Conservation (phyloP, 202 grass and related monocot species). For the Musa balbisiana region DNA sequence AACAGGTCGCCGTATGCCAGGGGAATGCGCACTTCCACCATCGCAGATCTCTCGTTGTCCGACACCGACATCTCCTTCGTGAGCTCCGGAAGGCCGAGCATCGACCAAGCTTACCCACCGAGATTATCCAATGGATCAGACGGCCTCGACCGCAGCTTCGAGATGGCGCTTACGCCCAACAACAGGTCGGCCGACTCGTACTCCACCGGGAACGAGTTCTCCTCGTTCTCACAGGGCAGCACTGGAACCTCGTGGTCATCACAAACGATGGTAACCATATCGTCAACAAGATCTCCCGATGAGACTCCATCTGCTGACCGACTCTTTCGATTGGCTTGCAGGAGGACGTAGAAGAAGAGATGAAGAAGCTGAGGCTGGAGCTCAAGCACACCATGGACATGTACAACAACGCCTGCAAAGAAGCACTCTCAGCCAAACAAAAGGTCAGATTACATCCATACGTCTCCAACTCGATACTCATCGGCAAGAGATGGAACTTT, state of each 20-base stretch:
- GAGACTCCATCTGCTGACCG: no score
- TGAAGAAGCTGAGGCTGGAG: conserved; percentile 68
- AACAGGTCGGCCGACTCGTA: conserved; percentile 31
- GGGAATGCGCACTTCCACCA: conserved; percentile 20
- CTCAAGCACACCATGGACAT: conserved; percentile 97
- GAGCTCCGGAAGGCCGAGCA: conserved; percentile 37
- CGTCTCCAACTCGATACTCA: no score
- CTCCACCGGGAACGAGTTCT: conserved; percentile 43
- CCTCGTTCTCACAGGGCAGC: conserved; percentile 57
- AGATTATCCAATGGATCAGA: conserved; percentile 60
- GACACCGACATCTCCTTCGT: conserved; percentile 80
- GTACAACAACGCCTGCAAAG: conserved; percentile 93
- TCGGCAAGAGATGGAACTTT: conserved; percentile 3
- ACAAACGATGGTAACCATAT: conserved; percentile 28
- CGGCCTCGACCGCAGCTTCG: conserved; percentile 55
- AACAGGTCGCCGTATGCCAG: conserved; percentile 73
- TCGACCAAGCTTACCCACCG: conserved; percentile 34
- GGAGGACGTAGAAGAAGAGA: conserved; percentile 92
- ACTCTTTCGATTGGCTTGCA: conserved; percentile 13
- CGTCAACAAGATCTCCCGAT: no score
- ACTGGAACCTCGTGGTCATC: conserved; percentile 46
- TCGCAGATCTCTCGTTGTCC: conserved; percentile 42
- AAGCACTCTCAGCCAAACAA: conserved; percentile 60
- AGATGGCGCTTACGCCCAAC: conserved; percentile 32
- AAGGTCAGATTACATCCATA: conserved; percentile 27